phyloP scores from a whole-genome alignment of 768 basidiomycete genomes.

The Kwoniella pini region DNA sequence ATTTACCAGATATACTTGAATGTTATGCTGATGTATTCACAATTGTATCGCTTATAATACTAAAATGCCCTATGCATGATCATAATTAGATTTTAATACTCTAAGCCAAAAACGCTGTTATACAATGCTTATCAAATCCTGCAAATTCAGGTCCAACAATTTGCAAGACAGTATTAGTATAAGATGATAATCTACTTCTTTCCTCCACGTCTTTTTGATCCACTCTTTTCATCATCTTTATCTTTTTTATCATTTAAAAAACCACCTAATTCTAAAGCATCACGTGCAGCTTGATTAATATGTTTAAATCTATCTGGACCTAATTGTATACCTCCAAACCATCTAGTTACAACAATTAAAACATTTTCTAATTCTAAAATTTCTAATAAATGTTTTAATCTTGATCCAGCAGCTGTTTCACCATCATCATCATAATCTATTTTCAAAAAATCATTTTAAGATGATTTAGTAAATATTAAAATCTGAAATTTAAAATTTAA shows the following conservation, averaged over 20 bases:
- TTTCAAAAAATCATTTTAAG: too few species aligned
- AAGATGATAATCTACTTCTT: slow-evolving; percentile 11
- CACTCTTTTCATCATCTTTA: slow-evolving; percentile 57
- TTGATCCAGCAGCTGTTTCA: slow-evolving; percentile 86
- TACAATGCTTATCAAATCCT: too few species aligned
- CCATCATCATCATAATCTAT: slow-evolving; percentile 93
- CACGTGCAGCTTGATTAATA: slow-evolving; percentile 92
- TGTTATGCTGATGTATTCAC: too few species aligned
- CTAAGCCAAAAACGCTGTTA: too few species aligned
- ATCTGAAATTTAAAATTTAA: too few species aligned
- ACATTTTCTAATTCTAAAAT: slow-evolving; percentile 73
- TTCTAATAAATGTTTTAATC: slow-evolving; percentile 85
- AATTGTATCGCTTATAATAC: too few species aligned
- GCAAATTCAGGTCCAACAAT: too few species aligned
- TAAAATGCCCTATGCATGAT: too few species aligned
- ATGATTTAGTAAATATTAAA: too few species aligned
- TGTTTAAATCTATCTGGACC: slow-evolving; percentile 75
- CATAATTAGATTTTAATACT: too few species aligned
- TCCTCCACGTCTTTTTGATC: slow-evolving; percentile 27
- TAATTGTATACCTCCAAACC: slow-evolving; percentile 88
- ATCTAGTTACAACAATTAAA: slow-evolving; percentile 87
- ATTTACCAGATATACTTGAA: too few species aligned
- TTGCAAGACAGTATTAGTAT: too few species aligned
- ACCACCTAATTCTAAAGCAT: slow-evolving; percentile 83
- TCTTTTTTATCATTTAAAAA: slow-evolving; percentile 66